Percentiles rank a stretch among this genome's conserved stretches.
Conservation (phyloP, 495 filamentous ascomycete genomes). For the Xylaria acuta region DNA sequence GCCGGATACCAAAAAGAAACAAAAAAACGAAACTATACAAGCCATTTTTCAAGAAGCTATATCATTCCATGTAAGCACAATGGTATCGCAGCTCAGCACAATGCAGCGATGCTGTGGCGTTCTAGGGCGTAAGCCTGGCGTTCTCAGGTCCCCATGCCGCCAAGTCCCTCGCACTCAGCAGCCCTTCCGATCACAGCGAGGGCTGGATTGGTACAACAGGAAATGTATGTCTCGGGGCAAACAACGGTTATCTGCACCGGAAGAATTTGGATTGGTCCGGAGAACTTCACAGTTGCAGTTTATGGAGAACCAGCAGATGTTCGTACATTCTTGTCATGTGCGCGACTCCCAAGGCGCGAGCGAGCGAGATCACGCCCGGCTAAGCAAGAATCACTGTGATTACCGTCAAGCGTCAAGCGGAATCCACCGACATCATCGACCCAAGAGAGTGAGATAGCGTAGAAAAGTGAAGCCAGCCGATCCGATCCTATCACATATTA, state of each 20-base stretch:
- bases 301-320: background rate
- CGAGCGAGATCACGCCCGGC: background rate
- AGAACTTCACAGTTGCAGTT: background rate
- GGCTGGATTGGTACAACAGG: slow-evolving; percentile 10
- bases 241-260: slow-evolving; percentile 7
- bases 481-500: background rate
- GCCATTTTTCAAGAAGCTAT: background rate
- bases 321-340: background rate
- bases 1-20: background rate
- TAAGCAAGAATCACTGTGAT: background rate
- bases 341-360: background rate
- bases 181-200: background rate
- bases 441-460: background rate
- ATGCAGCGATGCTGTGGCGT: slow-evolving; percentile 9
- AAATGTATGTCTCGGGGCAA: slow-evolving; percentile 16
- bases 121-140: slow-evolving; percentile 5
- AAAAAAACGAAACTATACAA: background rate
- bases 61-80: background rate
- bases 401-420: background rate
- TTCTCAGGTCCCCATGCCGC: background rate
- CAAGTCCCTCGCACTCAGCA: background rate
- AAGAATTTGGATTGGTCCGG: slow-evolving; percentile 13
- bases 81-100: background rate
- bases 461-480: background rate
- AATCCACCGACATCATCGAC: background rate